These are phyloP conservation scores for Melanopsichium pennsylvanicum DNA, from an alignment of 1,284 basidiomycete genomes.

Conservation along the genomic window DNA sequence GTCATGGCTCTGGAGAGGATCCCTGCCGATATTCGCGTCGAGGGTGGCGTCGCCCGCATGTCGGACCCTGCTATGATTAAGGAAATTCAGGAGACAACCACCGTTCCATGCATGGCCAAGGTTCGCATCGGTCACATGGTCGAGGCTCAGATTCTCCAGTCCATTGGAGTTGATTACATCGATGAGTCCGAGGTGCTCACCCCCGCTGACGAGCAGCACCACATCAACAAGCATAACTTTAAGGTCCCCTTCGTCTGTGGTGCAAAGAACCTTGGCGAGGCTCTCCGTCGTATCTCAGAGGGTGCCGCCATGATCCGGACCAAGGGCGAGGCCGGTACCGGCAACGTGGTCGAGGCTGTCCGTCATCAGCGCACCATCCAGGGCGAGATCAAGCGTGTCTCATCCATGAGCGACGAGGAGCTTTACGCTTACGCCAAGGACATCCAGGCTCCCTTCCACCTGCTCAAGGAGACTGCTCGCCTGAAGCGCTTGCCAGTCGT, in stretches of 20 bases:
- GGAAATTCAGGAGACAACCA: constrained; percentile 76
- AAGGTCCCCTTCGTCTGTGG: constrained; percentile 74
- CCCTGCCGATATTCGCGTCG: constrained; percentile 82
- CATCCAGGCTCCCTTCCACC: constrained; percentile 87
- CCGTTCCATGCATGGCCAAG: constrained; percentile 77
- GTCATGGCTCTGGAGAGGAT: constrained; percentile 91
- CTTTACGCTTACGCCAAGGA: constrained; percentile 94
- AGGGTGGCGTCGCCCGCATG: constrained; percentile 65
- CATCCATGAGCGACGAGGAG: constrained; percentile 87
- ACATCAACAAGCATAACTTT: constrained; percentile 73
- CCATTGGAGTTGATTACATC: constrained; percentile 95
- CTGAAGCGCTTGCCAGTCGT: constrained; percentile 92
- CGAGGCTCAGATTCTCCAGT: constrained; percentile 81
- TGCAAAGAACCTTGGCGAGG: constrained; percentile 77
- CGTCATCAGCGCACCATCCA: constrained; percentile 85
- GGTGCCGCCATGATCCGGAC: constrained; percentile 71
- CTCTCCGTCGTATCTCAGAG: constrained; percentile 93
- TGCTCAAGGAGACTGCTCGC: constrained; percentile 93
- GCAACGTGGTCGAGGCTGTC: constrained; percentile 92
- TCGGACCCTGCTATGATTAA: constrained; percentile 94
- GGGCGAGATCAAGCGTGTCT: constrained; percentile 84
- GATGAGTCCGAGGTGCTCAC: constrained; percentile 93
- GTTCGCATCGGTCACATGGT: constrained; percentile 94
- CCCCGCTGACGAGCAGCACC: constrained; percentile 75
- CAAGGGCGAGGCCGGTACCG: constrained; percentile 82